Evolutionary conservation across 2,329 filamentous ascomycete species (phyloP).

Genomic region (Aspergillus sp.): DNA sequence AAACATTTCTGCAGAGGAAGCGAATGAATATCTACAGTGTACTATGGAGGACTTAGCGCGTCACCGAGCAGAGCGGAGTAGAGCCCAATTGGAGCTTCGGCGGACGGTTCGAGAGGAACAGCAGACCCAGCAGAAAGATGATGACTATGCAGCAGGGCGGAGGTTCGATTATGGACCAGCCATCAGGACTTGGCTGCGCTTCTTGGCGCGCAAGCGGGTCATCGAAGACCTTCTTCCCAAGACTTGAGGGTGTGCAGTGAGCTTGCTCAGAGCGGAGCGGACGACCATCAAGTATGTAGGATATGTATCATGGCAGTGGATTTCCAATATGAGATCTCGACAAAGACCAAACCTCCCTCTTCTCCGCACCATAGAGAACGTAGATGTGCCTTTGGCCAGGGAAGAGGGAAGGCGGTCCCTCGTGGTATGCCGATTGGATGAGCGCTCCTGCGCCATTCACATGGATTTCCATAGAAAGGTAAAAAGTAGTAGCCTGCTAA

Average conservation of each 20-base stretch:
- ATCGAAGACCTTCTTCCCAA: conserved; percentile 46
- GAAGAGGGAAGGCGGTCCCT: conserved; percentile 11
- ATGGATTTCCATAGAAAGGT: background rate
- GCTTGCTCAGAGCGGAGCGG: background rate
- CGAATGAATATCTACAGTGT: conserved; percentile 29
- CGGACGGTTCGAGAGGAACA: conserved; percentile 46
- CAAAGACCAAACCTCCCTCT: background rate
- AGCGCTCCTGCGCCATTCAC: conserved; percentile 7
- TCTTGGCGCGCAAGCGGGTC: conserved; percentile 68
- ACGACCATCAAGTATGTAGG: background rate
- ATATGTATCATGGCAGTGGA: background rate
- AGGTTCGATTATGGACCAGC: conserved; percentile 70
- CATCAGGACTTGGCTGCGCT: conserved; percentile 70
- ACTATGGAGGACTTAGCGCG: conserved; percentile 37
- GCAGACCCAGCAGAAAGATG: conserved; percentile 43
- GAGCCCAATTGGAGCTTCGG: conserved; percentile 39
- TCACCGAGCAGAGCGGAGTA: conserved; percentile 33
- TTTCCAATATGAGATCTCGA: background rate
- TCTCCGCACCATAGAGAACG: background rate
- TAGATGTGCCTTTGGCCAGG: conserved; percentile 1
- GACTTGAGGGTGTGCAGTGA: background rate
- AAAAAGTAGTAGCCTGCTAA: conserved; percentile 1
- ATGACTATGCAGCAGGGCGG: conserved; percentile 46
- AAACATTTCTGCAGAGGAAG: conserved; percentile 29
- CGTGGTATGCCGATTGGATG: conserved; percentile 28